Evolutionary conservation across 495 filamentous ascomycete species (phyloP), one percentile per base, ranked within the genome.

Genomic region (Parachaetomium inaequale): DNA sequence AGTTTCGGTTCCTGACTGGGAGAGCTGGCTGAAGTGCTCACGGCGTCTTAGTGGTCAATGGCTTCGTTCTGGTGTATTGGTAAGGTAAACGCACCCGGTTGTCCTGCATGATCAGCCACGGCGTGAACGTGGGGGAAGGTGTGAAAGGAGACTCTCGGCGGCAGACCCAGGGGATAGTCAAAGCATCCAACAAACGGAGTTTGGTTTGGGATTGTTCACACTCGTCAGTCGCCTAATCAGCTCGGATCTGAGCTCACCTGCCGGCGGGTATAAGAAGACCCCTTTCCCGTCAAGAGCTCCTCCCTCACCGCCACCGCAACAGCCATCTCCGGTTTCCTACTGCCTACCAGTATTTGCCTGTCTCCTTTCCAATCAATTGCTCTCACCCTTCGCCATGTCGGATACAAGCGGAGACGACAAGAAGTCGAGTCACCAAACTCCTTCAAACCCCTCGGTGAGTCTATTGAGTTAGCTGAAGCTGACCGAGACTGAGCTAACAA

Each of bases 131-230:
- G 45, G 45, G 46, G 53, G 53, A 52, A 52, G 61, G 53, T 57
- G 54, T 63, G 32, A 40, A 50, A 57, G 46, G 54, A 63, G 52
- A 63, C 43, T 63, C 40, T 62, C 52, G 38, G 31, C 59, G 43
- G 59, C 19, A 62, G 29, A 43, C 12, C 8, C 19, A 25, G 46
- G 23, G 31, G 15, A 59, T 51, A 23, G 21, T 25, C 21, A 58
- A 38, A 47, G 38, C 42, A 47, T 58, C 32, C 55, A 47, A 46
- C 26, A 47, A 19, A 61, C 38, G 51, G 28, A 55, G 26, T 51
- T 26, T 42, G 52, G 29, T 49, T 49, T 21, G 19, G 60, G 36
- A 51, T 28, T 62, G 60, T 38, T 57, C 60, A 62, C 52, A 32
- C 42, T 50, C 31, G 45, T 58, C 53, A 26, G 43, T 51, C 45